Conservation (phyloP, 805 yeast genomes). For the Kurtzmaniella cleridarum region DNA sequence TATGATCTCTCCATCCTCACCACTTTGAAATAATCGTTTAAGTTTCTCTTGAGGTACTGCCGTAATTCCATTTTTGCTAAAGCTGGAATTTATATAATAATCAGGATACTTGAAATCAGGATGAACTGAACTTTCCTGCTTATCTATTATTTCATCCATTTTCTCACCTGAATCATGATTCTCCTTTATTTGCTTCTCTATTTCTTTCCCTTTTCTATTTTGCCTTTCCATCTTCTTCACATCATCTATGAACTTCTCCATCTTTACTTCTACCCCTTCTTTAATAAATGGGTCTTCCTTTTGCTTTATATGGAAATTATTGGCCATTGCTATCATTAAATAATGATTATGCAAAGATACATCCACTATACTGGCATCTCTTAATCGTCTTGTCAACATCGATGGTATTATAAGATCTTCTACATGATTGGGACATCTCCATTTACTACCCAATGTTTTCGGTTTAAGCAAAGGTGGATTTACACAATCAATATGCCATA, state of each 20-base stretch:
- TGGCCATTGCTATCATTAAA: conserved; percentile 22
- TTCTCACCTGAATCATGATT: conserved; percentile 12
- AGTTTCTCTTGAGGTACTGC: conserved; percentile 15
- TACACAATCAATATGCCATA: conserved; percentile 89
- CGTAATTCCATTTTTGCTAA: conserved; percentile 14
- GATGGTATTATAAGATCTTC: conserved; percentile 43
- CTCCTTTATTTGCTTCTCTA: conserved; percentile 4
- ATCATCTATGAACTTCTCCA: conserved; percentile 27
- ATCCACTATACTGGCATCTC: conserved; percentile 48
- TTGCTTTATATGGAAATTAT: conserved; percentile 27
- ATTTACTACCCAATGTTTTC: conserved; percentile 69
- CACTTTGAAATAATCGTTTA: not conserved
- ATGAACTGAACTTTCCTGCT: conserved; percentile 10
- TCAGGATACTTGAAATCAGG: conserved; percentile 23
- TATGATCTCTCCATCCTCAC: conserved; percentile 32
- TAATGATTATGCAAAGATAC: conserved; percentile 39
- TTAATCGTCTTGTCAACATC: conserved; percentile 38
- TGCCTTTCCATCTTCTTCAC: conserved; percentile 11
- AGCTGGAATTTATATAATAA: conserved; percentile 19
- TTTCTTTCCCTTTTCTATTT: not conserved
- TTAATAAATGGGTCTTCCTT: conserved; percentile 29
- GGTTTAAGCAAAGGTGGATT: conserved; percentile 68
- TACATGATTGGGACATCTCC: conserved; percentile 90
- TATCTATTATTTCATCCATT: too few relatives aligned
- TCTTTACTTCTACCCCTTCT: conserved; percentile 8